phyloP scores from a whole-genome alignment of 805 yeast species.

The Ogataea trehaloabstinens region DNA sequence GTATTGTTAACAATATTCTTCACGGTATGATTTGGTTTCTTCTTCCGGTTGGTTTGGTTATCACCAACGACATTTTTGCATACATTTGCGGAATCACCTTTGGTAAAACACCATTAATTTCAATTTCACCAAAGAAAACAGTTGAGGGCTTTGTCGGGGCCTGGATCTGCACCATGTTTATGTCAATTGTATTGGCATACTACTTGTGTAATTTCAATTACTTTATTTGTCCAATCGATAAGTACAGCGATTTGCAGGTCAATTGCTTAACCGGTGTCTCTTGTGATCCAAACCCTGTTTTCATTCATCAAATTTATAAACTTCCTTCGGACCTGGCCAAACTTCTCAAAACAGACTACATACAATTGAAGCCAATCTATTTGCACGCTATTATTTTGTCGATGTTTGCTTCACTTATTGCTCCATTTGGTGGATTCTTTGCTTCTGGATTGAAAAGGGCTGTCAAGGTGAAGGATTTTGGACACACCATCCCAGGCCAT shows the following conservation, averaged over 20 bases:
- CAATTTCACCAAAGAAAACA: conserved; percentile 94
- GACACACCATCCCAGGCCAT: conserved; percentile 98
- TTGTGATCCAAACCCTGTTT: conserved; percentile 90
- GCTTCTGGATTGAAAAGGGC: conserved; percentile 98
- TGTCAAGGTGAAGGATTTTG: conserved; percentile 94
- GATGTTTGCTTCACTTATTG: conserved; percentile 93
- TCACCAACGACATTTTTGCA: conserved; percentile 94
- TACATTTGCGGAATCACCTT: conserved; percentile 96
- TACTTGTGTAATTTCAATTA: conserved; percentile 64
- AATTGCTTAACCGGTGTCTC: conserved; percentile 59
- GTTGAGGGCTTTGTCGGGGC: conserved; percentile 98
- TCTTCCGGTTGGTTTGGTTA: conserved; percentile 87
- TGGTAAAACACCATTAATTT: conserved; percentile 88
- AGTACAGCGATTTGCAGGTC: conserved; percentile 52
- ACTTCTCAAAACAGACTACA: conserved; percentile 36
- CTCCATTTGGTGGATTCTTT: conserved; percentile 98
- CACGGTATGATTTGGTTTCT: conserved; percentile 94
- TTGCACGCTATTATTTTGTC: conserved; percentile 85
- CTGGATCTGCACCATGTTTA: conserved; percentile 86
- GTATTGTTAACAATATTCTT: conserved; percentile 83
- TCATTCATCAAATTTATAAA: conserved; percentile 72
- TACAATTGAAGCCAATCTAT: conserved; percentile 81
- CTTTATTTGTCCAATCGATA: conserved; percentile 80
- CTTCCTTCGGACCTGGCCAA: conserved; percentile 68
- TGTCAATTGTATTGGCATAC: conserved; percentile 65